A percentile compares a stretch with the other conserved stretches of the same genome.
phyloP scores from a whole-genome alignment of 306 rosid species.

The Potentilla sterilis region DNA sequence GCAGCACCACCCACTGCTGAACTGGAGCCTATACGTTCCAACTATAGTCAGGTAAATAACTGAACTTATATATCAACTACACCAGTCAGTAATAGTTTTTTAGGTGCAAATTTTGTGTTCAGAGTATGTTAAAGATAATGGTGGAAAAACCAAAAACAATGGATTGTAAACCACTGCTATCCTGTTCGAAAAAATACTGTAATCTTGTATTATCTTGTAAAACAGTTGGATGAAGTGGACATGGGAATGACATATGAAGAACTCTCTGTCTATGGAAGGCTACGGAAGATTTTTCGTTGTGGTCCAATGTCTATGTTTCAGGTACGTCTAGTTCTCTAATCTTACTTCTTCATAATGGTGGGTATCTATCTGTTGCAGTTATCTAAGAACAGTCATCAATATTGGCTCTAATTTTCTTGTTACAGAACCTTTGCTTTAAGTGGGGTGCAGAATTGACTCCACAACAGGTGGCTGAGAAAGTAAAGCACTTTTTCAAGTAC shows the following conservation, averaged over 20 bases:
- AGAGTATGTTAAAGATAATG: not conserved
- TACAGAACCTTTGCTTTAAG: constrained; percentile 79
- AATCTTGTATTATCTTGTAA: constrained; percentile 26
- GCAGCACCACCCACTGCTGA: constrained; percentile 99
- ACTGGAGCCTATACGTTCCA: constrained; percentile 89
- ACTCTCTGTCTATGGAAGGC: constrained; percentile 86
- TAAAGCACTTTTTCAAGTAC: constrained; percentile 86
- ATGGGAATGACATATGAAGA: constrained; percentile 99
- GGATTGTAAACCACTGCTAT: not conserved
- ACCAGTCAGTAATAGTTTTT: not conserved
- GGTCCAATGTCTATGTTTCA: constrained; percentile 95
- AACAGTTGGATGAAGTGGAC: constrained; percentile 91
- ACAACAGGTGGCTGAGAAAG: constrained; percentile 88
- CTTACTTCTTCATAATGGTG: not conserved
- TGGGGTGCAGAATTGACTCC: constrained; percentile 87
- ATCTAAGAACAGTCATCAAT: not conserved
- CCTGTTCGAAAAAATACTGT: constrained; percentile 4
- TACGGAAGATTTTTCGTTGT: constrained; percentile 80
- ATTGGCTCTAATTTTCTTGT: constrained; percentile 21
- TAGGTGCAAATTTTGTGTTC: not conserved
- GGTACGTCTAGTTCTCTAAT: constrained; percentile 41
- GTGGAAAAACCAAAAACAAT: not conserved
- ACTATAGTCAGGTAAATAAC: constrained; percentile 74
- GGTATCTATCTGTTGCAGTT: not conserved
- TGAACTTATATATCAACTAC: not conserved